Percentiles rank a stretch among this genome's conserved stretches.
These are phyloP conservation scores for Isabelozyma rhagii DNA, from an alignment of 805 yeast species.

Conservation along the genomic window DNA sequence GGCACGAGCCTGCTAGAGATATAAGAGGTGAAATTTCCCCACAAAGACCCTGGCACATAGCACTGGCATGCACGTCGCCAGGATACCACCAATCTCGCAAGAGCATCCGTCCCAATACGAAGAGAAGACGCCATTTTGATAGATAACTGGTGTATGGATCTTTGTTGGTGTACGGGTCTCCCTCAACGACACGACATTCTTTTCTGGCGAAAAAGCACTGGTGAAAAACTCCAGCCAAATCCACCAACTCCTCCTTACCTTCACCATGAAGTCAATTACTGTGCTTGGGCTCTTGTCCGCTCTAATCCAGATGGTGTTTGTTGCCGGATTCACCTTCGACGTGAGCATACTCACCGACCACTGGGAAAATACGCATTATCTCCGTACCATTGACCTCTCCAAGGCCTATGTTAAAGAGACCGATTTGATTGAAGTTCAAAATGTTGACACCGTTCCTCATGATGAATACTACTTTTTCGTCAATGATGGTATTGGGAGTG, in stretches of 20 bases:
- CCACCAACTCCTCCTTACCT: background rate
- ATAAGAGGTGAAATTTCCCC: no score
- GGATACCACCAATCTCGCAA: no score
- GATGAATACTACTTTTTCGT: conserved; percentile 56
- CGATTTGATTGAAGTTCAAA: conserved; percentile 52
- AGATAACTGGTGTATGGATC: background rate
- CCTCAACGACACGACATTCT: conserved; percentile 1
- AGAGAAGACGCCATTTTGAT: no score
- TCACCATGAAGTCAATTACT: background rate
- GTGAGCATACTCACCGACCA: background rate
- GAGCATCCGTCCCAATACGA: no score
- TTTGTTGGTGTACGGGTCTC: background rate
- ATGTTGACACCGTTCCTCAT: conserved; percentile 54
- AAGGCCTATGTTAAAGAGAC: conserved; percentile 66
- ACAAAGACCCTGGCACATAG: no score
- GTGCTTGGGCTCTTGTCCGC: background rate
- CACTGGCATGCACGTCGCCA: no score
- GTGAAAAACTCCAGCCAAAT: background rate
- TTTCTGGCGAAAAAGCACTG: background rate
- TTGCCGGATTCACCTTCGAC: background rate
- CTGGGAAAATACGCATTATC: conserved; percentile 59
- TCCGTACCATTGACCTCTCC: conserved; percentile 60
- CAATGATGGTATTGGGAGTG: conserved; percentile 46
- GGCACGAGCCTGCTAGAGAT: no score
- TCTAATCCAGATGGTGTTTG: background rate